Conservation (phyloP, 345 rosid genomes). For the Kernera saxatilis region DNA sequence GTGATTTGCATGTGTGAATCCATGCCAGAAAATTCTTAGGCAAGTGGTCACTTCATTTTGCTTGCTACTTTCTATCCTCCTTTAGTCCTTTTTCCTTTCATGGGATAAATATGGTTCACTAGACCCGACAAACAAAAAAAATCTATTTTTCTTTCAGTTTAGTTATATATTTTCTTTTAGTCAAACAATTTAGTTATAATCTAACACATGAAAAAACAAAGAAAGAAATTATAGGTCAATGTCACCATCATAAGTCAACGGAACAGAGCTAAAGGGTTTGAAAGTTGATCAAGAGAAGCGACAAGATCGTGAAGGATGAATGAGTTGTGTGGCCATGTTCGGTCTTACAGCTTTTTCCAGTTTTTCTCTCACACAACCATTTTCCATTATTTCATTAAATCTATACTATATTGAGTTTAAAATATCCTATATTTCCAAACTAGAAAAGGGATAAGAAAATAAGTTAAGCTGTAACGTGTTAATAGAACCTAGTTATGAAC, state of each 20-base stretch:
- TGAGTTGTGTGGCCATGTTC: constrained; percentile 27
- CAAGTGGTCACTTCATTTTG: too few species aligned
- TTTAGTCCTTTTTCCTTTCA: too few species aligned
- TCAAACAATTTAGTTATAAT: not conserved
- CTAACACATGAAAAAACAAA: not conserved
- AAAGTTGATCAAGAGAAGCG: constrained; percentile 11
- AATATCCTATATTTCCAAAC: not conserved
- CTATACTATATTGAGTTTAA: not conserved
- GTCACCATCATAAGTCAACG: constrained; percentile 13
- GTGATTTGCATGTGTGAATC: too few species aligned
- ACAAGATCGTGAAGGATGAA: constrained; percentile 14
- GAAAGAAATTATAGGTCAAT: not conserved
- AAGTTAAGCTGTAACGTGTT: not conserved
- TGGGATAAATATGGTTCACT: too few species aligned
- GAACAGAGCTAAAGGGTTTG: not conserved
- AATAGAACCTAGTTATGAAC: too few species aligned
- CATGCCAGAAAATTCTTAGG: too few species aligned
- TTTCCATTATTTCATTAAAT: not conserved
- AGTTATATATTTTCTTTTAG: too few species aligned
- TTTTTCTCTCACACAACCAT: not conserved
- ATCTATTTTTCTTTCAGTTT: too few species aligned
- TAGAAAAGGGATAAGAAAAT: not conserved
- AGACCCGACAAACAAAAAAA: too few species aligned
- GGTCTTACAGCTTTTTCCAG: constrained; percentile 24
- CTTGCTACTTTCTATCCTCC: too few species aligned